Percentiles rank a stretch among this genome's conserved stretches.
phyloP scores from a whole-genome alignment of 2,329 filamentous ascomycete genomes.

The Leptographium wingfieldii region DNA sequence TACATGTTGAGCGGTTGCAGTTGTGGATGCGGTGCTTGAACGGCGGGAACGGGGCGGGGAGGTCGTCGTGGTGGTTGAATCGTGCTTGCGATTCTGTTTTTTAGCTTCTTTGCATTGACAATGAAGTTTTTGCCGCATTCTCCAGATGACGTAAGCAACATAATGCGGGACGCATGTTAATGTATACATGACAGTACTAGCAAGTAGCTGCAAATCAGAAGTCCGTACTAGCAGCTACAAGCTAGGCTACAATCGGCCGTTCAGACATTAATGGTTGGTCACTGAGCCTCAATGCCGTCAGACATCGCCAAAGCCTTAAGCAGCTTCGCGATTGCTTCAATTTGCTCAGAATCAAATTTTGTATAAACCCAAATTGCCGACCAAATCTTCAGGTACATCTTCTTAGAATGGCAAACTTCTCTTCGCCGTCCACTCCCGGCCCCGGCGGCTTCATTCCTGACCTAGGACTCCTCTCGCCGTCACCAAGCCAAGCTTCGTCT shows the following conservation, averaged over 20 bases:
- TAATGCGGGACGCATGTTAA: neutral
- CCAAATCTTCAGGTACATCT: too few species aligned
- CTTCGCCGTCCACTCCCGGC: slow-evolving; percentile 4
- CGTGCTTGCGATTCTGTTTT: neutral
- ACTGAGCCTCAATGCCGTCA: too few species aligned
- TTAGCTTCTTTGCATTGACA: neutral
- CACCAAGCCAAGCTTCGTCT: slow-evolving; percentile 21
- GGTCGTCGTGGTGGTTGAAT: neutral
- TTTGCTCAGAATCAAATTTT: too few species aligned
- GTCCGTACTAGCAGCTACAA: neutral
- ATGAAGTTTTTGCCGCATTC: neutral
- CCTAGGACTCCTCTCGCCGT: slow-evolving; percentile 37
- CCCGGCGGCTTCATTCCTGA: slow-evolving; percentile 41
- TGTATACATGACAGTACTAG: neutral
- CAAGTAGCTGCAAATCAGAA: neutral
- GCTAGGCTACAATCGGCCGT: too few species aligned
- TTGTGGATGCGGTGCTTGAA: neutral
- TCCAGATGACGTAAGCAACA: neutral
- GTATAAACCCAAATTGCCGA: too few species aligned
- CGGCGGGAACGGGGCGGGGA: neutral
- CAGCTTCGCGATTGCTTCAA: neutral
- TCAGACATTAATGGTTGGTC: too few species aligned
- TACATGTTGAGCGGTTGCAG: slow-evolving; percentile 32
- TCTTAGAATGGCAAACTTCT: neutral
- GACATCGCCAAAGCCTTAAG: too few species aligned